Evolutionary conservation across 805 yeast genomes (phyloP), one percentile per base, ranked within the genome.

Genomic region (Sugiyamaella qingdaonensis): DNA sequence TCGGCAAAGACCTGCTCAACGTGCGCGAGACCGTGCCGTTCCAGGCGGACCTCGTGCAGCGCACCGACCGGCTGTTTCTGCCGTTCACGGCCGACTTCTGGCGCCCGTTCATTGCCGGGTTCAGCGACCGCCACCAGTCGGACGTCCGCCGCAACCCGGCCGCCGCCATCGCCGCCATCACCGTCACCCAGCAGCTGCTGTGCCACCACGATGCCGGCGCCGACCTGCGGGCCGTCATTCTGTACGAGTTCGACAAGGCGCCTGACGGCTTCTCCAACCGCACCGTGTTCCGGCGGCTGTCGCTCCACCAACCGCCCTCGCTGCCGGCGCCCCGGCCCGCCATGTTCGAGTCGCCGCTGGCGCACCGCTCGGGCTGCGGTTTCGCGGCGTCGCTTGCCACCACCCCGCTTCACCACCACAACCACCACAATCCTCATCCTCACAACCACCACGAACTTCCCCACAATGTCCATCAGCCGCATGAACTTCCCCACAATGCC

Each of bases 1-100:
- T 70, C 58, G 67, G 65, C 43, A 62, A 62, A 31, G 61, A 65
- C 48, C 58, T 66, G 52, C 60, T 66, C 32, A 58, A 59, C 33
- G 54, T 66, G 33, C 49, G 56, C n/a, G 66, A 66, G 48, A 52
- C 59, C 21, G 62, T 64, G 29, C 54, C 58, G 2, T 51, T 49
- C 50, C 61, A 59, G 35, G 60, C 53, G 46, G 51, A 57, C 50
- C 43, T 55, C 11, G 50, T 48, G n/a, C 61, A 58, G 33, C 57
- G 63, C 34, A 55, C 57, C 35, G 73, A 70, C 48, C 58, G 65
- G 34, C 59, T 70, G n/a, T 58, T 41, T 27, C 60, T 70, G 24
- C 73, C 72, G 11, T 68, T 68, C 56, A 64, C 71, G 14, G 57
- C 66, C 19, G 74, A 70, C 50, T 70, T 70, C 56, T 70, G 73